Evolutionary conservation across 352 stramenopile species (phyloP).

Genomic region (Poterioochromonas sp.): DNA sequence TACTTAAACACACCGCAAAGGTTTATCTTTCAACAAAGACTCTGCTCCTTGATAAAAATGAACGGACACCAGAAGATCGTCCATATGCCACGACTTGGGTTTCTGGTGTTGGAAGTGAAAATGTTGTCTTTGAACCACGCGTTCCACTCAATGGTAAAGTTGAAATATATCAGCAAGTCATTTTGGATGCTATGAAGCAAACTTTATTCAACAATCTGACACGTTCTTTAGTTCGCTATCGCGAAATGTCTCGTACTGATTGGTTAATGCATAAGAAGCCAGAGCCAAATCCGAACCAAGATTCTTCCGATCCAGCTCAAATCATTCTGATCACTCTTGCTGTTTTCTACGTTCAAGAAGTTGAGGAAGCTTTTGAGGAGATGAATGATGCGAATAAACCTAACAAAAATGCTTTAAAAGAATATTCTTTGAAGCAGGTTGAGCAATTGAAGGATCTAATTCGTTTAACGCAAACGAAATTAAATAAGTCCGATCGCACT

Average conservation of each 20-base stretch:
- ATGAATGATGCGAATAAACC: slow-evolving; percentile 45
- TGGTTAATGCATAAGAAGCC: slow-evolving; percentile 90
- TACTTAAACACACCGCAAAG: slow-evolving; percentile 88
- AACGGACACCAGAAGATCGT: slow-evolving; percentile 45
- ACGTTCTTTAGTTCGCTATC: slow-evolving; percentile 76
- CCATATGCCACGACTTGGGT: slow-evolving; percentile 79
- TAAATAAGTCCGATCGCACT: slow-evolving; percentile 78
- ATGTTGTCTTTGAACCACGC: slow-evolving; percentile 77
- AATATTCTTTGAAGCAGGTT: slow-evolving; percentile 82
- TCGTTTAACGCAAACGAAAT: slow-evolving; percentile 61
- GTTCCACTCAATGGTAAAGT: slow-evolving; percentile 86
- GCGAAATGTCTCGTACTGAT: slow-evolving; percentile 73
- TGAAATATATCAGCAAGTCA: slow-evolving; percentile 90
- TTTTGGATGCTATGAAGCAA: slow-evolving; percentile 81
- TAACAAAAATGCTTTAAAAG: slow-evolving; percentile 68
- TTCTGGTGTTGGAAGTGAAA: slow-evolving; percentile 81
- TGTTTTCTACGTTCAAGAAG: slow-evolving; percentile 82
- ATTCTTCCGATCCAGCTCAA: slow-evolving; percentile 79
- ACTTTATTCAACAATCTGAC: slow-evolving; percentile 88
- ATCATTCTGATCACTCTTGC: slow-evolving; percentile 82
- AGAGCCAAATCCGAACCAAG: slow-evolving; percentile 38
- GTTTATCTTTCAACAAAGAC: slow-evolving; percentile 88
- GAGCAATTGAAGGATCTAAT: slow-evolving; percentile 86
- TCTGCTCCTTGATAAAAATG: slow-evolving; percentile 61
- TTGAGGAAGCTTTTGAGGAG: slow-evolving; percentile 62